Evolutionary conservation across 75 land plant genomes (phyloP).

Genomic region (Sequoiadendron giganteum): DNA sequence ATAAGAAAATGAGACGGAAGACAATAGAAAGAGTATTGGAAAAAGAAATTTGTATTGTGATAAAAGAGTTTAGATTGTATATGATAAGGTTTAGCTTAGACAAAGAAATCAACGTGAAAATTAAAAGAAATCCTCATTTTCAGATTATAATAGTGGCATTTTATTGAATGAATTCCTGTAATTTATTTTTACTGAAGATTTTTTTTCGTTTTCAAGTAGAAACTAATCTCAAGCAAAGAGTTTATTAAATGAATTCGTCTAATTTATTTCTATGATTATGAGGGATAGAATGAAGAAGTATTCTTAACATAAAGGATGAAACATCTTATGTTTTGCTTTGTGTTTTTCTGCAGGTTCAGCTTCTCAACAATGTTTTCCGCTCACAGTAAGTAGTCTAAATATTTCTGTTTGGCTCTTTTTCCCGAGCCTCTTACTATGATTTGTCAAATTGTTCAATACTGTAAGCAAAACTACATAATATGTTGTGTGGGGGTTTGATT

Average conservation of each 20-base stretch:
- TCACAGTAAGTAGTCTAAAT: slow-evolving; percentile 55
- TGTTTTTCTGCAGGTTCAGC: slow-evolving; percentile 67
- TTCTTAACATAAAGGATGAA: not conserved
- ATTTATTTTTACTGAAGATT: not conserved
- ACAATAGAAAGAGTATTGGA: not conserved
- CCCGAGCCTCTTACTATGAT: not conserved
- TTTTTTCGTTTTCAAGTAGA: not conserved
- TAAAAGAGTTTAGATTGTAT: not conserved
- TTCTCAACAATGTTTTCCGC: slow-evolving; percentile 82
- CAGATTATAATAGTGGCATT: not conserved
- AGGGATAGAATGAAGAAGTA: not conserved
- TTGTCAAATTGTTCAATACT: not conserved
- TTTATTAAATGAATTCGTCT: no score
- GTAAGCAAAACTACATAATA: not conserved
- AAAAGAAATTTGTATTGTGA: not conserved
- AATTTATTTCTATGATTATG: no score
- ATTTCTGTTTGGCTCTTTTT: not conserved
- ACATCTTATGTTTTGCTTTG: not conserved
- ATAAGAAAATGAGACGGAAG: not conserved
- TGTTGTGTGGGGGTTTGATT: not conserved
- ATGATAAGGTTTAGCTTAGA: not conserved
- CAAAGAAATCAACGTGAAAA: not conserved
- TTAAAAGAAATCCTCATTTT: not conserved
- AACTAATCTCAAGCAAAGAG: not conserved
- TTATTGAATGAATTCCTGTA: not conserved